Evolutionary conservation across 495 filamentous ascomycete genomes (phyloP).

Genomic region (Penicillium cataractarum): DNA sequence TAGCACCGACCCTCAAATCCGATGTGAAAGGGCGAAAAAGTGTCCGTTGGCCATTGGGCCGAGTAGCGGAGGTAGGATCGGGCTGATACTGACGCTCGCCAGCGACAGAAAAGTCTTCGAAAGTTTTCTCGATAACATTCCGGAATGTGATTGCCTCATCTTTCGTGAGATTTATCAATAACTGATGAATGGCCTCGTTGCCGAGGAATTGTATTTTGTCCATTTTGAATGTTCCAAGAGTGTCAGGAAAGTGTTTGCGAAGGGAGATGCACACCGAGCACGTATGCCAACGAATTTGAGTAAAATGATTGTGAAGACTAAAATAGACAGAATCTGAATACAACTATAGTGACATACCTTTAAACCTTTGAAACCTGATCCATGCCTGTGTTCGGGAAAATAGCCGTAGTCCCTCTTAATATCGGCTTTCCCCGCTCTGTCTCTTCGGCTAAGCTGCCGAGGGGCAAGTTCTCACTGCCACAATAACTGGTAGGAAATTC

Average conservation of each 20-base stretch:
- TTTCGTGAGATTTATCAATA: not conserved
- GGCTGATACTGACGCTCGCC: conserved; percentile 19
- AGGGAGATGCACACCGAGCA: not conserved
- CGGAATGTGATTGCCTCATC: not conserved
- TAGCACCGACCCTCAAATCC: conserved; percentile 14
- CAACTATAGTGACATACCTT: not conserved
- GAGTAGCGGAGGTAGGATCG: conserved; percentile 11
- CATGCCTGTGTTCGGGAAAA: not conserved
- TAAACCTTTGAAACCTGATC: not conserved
- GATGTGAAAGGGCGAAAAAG: conserved; percentile 29
- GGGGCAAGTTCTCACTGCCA: no score
- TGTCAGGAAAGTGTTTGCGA: not conserved
- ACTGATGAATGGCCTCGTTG: not conserved
- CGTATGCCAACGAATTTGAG: not conserved
- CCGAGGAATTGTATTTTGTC: not conserved
- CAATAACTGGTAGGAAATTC: not conserved
- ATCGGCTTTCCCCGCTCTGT: not conserved
- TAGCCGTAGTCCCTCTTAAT: not conserved
- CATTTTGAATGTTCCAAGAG: not conserved
- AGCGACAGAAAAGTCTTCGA: conserved; percentile 1
- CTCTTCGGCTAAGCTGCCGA: not conserved
- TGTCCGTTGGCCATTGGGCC: conserved; percentile 21
- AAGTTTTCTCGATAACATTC: not conserved
- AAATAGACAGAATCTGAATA: not conserved
- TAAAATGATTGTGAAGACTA: not conserved